Conservation (phyloP, 108 stramenopile genomes). For the Skeletonema tropicum region DNA sequence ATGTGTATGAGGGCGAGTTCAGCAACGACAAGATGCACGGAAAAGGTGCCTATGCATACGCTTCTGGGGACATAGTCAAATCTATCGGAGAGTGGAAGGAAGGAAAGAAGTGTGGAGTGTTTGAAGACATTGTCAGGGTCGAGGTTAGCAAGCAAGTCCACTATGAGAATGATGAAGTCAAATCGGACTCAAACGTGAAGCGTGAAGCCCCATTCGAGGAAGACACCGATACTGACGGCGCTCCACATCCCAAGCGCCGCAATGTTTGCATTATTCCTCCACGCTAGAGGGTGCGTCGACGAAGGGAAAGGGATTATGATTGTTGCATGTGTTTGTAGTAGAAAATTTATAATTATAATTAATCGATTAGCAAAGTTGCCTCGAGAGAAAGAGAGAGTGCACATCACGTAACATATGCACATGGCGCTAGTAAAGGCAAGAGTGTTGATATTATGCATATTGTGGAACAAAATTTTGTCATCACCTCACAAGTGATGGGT, state of each 20-base stretch:
- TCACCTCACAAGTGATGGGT: too few relatives aligned
- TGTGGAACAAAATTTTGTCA: too few relatives aligned
- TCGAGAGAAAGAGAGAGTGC: too few relatives aligned
- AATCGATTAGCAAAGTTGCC: too few relatives aligned
- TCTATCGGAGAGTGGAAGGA: conserved; percentile 53
- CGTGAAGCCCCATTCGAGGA: neutral
- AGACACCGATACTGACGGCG: neutral
- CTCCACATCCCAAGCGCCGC: neutral
- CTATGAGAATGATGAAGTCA: neutral
- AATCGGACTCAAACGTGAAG: neutral
- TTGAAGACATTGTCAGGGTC: neutral
- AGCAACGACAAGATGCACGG: conserved; percentile 28
- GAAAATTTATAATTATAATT: too few relatives aligned
- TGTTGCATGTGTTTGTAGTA: too few relatives aligned
- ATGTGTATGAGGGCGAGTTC: conserved; percentile 25
- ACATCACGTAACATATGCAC: too few relatives aligned
- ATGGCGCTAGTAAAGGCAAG: too few relatives aligned
- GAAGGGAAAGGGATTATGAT: too few relatives aligned
- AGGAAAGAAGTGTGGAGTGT: conserved; percentile 42
- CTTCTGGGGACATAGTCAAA: conserved; percentile 27
- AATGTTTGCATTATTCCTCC: neutral
- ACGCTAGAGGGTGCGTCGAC: neutral
- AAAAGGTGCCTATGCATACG: conserved; percentile 26
- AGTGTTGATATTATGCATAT: too few relatives aligned
- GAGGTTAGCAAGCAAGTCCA: neutral